A percentile compares a stretch with the other conserved stretches of the same genome.
Conservation (phyloP, 306 rosid species). For the Fragaria iinumae region DNA sequence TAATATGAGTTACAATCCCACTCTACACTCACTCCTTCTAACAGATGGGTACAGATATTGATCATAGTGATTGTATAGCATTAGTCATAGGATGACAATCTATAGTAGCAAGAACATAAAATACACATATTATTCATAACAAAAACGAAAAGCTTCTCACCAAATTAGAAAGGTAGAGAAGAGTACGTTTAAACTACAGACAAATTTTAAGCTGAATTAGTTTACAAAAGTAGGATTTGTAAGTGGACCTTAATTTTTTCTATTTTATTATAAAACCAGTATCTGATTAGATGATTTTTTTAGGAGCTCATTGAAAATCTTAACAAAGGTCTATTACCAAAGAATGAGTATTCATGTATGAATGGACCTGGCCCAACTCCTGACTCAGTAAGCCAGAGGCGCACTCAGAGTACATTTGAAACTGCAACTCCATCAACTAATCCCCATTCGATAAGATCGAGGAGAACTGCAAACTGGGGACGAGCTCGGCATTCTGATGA, state of each 20-base stretch:
- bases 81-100: not conserved
- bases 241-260: not conserved
- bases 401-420: conserved; percentile 25
- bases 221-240: not conserved
- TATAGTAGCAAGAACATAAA: not conserved
- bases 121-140: not conserved
- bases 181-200: not conserved
- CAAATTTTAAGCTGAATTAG: not conserved
- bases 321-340: conserved; percentile 59
- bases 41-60: not conserved
- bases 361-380: conserved; percentile 42
- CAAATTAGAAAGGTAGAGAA: not conserved
- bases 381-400: conserved; percentile 26
- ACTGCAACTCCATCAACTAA: conserved; percentile 42
- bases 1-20: not conserved
- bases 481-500: conserved; percentile 62
- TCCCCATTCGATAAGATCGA: conserved; percentile 70
- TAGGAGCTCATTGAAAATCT: conserved; percentile 82
- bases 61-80: not conserved
- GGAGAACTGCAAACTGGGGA: conserved; percentile 94
- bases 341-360: conserved; percentile 70
- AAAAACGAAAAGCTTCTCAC: not conserved
- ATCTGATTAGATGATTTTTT: not conserved
- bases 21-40: not conserved
- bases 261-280: not conserved